Base-by-base conservation (phyloP, 225 moss, liverwort and hornwort genomes). In the Straminergon stramineum region DNA sequence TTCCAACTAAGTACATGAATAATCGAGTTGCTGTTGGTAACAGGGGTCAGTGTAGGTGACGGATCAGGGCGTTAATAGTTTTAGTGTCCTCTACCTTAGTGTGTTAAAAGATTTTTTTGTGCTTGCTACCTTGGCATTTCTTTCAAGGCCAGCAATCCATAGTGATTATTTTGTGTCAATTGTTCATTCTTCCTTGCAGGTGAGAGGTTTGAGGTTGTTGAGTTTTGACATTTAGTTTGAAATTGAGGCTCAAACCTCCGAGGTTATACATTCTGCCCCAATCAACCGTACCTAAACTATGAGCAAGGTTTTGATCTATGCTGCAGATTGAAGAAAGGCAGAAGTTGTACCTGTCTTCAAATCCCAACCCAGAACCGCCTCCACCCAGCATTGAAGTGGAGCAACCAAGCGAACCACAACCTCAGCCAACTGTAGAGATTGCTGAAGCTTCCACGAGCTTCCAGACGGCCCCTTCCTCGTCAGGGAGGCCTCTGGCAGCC, bases 281-380 rank as follows among this genome's bases (percentile, higher is more conserved):
- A 45, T 66, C 45, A 75, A 24, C 74, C 43, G 41, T 58, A 85
- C 65, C 75, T 86, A 85, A 90, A 80, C 81, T 52, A 15, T 69
- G 85, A 88, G 83, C 87, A 93, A 66, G 88, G 66, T 87, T 34
- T 93, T 89, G 83, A 67, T 71, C 52, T 51, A 56, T 89, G 93
- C 78, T 93, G 93, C 93, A 97, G 97, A 96, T 97, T 69, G 97
- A 97, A 88, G 95, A 95, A 92, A 92, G 95, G 62, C 95, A 96
- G 92, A 96, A 95, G 89, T 65, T 95, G 60, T 95, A 95, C 86
- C 88, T 94, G 14, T 91, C 93, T 73, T 62, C 94, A 65, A 45
- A 89, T 35, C 55, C 84, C 61, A 89, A 92, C 73, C 48, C 89
- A 81, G 92, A 93, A 5, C 92, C 81, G 70, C 86, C 92, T 75